These are phyloP conservation scores for Volvox carteri DNA, from an alignment of 163 green algal species.

Conservation along the genomic window DNA sequence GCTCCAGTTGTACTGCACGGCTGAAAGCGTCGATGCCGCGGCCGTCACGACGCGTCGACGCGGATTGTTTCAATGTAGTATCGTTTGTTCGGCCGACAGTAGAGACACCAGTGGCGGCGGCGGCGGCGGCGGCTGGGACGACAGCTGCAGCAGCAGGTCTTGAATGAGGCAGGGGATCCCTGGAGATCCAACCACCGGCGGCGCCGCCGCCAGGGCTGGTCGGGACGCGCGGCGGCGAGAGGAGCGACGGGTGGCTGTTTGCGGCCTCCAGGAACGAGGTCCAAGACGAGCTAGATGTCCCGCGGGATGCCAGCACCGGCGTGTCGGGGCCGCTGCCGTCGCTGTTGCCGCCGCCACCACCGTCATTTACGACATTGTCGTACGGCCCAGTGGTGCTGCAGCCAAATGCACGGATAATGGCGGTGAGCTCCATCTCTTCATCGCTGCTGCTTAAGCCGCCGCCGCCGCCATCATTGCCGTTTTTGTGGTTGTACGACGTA, in stretches of 20 bases:
- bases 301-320: neutral
- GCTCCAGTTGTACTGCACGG: neutral
- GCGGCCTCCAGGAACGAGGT: constrained; percentile 22
- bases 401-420: neutral
- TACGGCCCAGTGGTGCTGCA: neutral
- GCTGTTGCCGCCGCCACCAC: neutral
- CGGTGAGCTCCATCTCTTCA: neutral
- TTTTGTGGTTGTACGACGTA: neutral
- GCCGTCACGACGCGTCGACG: neutral
- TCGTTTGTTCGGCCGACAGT: neutral
- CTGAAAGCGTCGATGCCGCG: neutral
- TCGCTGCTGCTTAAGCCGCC: neutral
- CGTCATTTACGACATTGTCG: no score
- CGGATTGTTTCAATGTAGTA: neutral
- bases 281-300: constrained; percentile 33
- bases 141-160: no score
- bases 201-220: neutral
- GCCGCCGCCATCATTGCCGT: neutral
- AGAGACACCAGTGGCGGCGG: neutral
- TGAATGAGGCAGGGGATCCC: neutral
- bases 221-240: neutral
- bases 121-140: no score
- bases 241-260: neutral
- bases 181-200: no score
- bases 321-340: neutral